Base-by-base conservation (phyloP, 495 filamentous ascomycete genomes). In the Neurospora tetraspora region DNA sequence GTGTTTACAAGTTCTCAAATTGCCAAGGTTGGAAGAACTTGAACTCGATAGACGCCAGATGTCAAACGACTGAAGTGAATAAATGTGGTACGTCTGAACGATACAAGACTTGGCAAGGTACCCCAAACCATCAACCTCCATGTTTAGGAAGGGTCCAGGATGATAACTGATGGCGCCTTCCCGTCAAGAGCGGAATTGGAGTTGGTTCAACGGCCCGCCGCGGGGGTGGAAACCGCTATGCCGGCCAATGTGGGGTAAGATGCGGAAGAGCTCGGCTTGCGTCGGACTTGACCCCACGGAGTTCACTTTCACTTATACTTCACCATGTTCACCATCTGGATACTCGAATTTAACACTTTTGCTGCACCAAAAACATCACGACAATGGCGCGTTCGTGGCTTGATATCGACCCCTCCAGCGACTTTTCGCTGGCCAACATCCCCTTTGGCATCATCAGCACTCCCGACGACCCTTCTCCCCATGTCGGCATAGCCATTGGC, bases 391-490 rank as follows among this genome's bases (percentile, higher is more conserved):
- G 61, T 37, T 77, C 83, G 9, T 85, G 83, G 83, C 78, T 83
- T 39, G 75, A 78, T 40, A 74, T 82, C 70, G 72, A 75, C 43
- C 75, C 81, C 34, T 72, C 79, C 18, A 81, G 77, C 68, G 82
- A 81, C 72, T 98, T 98, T 83, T 96, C 94, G 16, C 83, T 98
- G 68, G 86, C 89, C 75, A 97, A 98, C 81, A 91, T 98, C 73
- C 95, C 95, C 18, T 97, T 98, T 80, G 95, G 95, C 74, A 94
- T 97, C 80, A 92, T 97, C 78, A 87, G 83, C 70, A 90, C 90
- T 1, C 73, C 85, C 3, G 77, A 81, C 18, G 81, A 87, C 73
- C 79, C 84, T 4, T 80, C 83, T 40, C 90, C 86, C 5, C 91
- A 89, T 37, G 86, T 88, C 10, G 94, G 92, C n/a, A 83, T 93